A percentile compares a stretch with the other conserved stretches of the same genome.
phyloP scores from a whole-genome alignment of 306 rosid species.

The Acmispon strigosus region DNA sequence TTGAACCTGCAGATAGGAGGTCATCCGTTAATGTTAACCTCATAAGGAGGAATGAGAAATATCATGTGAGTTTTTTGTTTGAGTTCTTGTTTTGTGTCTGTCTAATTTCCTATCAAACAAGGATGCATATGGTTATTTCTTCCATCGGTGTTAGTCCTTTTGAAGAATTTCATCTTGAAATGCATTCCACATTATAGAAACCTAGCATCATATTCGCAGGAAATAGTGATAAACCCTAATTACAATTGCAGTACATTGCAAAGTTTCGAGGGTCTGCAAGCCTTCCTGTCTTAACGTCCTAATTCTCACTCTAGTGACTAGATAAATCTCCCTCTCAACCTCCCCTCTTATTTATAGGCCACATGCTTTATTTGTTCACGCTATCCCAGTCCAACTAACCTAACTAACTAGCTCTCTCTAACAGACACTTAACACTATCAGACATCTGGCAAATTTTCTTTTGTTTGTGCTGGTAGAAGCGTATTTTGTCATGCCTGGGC shows the following conservation, averaged over 20 bases:
- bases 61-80: conserved; percentile 44
- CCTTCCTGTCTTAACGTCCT: too few species aligned
- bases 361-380: too few species aligned
- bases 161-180: not conserved
- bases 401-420: too few species aligned
- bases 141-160: not conserved
- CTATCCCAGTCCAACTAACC: too few species aligned
- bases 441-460: not conserved
- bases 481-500: not conserved
- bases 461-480: not conserved
- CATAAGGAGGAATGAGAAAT: conserved; percentile 57
- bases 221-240: too few species aligned
- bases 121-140: not conserved
- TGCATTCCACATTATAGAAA: not conserved
- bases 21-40: conserved; percentile 64
- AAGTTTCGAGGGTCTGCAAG: too few species aligned
- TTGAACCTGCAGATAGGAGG: conserved; percentile 67
- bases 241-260: too few species aligned
- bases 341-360: too few species aligned
- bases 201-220: too few species aligned
- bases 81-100: not conserved
- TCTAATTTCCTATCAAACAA: not conserved
- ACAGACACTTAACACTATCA: too few species aligned
- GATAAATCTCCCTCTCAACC: too few species aligned
- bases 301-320: too few species aligned